Base-by-base conservation (phyloP, 345 rosid genomes). In the Psidium guajava region DNA sequence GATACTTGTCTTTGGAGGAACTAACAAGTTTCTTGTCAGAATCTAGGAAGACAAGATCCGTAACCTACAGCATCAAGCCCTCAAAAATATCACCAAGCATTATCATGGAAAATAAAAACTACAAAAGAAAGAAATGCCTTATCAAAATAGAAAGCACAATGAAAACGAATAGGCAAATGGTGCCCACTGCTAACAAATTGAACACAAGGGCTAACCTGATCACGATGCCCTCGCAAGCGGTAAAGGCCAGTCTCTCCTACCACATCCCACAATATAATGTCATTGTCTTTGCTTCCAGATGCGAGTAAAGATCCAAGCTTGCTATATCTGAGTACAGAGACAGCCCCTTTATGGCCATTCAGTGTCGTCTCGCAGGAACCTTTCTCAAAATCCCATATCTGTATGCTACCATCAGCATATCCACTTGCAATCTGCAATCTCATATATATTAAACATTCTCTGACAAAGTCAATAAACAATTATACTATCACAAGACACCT, bases 281-380 rank as follows among this genome's bases (percentile, higher is more conserved):
- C 98, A 84, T 93, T 95, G 84, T 97, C 99, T 90, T 96, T 96
- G 90, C 99, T 92, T 87, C 99, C 99, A 85, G 99, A 97, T 40
- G 98, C 99, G 58, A 97, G 93, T 90, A 91, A 69, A 52, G 98
- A 91, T 32, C 98, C 98, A 91, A 83, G 49, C 86, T 93, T 93
- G 87, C 93, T 93, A 85, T 88, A 97, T 24, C 93, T 87, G 57
- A 96, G 85, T 16, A 90, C 93, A n/a, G 96, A 92, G 56, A 97
- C 97, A 22, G 98, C 98, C 82, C 99, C 96, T 86, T 93, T 95
- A 83, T 97, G 98, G 44, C 98, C 96, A 88, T 90, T 93, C 87
- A 97, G 90, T 77, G 92, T 92, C 21, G 94, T 91, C 91, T 94
- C 98, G 64, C 95, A 92, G 16, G 91, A 92, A 83, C 96, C 99